A percentile compares a stretch with the other conserved stretches of the same genome.
These are phyloP conservation scores for Cutaneotrichosporon sp. DNA, from an alignment of 1,284 basidiomycete species.

Conservation along the genomic window DNA sequence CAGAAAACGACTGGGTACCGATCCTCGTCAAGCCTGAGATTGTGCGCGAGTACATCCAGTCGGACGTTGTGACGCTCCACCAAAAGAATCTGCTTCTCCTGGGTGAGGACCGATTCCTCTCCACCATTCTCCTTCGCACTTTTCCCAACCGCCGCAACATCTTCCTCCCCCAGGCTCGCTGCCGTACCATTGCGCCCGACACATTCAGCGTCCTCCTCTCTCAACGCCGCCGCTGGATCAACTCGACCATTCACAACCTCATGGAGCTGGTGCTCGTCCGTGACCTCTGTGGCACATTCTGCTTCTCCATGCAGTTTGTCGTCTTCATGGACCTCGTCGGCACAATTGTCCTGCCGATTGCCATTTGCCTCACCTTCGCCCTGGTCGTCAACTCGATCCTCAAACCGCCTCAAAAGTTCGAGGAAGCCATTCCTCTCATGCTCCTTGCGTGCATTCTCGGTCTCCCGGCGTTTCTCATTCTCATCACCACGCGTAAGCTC, in stretches of 20 bases:
- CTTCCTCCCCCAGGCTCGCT: slow-evolving; percentile 94
- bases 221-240: slow-evolving; percentile 98
- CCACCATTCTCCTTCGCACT: slow-evolving; percentile 88
- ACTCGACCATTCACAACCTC: slow-evolving; percentile 97
- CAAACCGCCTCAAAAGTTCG: slow-evolving; percentile 76
- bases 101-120: slow-evolving; percentile 98
- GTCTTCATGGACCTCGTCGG: slow-evolving; percentile 98
- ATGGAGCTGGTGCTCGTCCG: slow-evolving; percentile 98
- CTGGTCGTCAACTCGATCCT: slow-evolving; percentile 81
- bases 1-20: slow-evolving; percentile 95
- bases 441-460: slow-evolving; percentile 87
- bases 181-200: slow-evolving; percentile 93
- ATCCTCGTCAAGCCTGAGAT: slow-evolving; percentile 97
- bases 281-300: slow-evolving; percentile 92
- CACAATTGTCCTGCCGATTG: slow-evolving; percentile 91
- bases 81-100: slow-evolving; percentile 96
- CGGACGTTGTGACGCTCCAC: slow-evolving; percentile 87
- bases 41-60: slow-evolving; percentile 94
- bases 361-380: slow-evolving; percentile 86
- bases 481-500: slow-evolving; percentile 90
- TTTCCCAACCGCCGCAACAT: slow-evolving; percentile 99
- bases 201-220: slow-evolving; percentile 91
- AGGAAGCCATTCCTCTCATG: slow-evolving; percentile 91
- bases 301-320: slow-evolving; percentile 97
- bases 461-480: slow-evolving; percentile 85